Evolutionary conservation across 495 filamentous ascomycete species (phyloP).

Genomic region (Aspergillus bertholletiae): DNA sequence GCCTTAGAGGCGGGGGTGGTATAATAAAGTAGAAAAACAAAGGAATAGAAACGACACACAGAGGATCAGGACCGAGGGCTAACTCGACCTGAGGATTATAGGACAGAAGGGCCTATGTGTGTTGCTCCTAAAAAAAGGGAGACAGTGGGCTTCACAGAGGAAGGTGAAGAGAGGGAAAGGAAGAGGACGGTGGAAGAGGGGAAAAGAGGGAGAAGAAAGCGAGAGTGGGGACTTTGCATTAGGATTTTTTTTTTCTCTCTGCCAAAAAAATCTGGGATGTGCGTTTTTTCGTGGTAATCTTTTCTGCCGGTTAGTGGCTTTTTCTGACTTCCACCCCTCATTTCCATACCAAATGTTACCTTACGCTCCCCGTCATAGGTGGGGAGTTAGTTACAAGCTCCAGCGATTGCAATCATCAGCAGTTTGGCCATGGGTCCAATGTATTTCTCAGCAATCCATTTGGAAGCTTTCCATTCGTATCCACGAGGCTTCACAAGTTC

Average conservation of each 20-base stretch:
- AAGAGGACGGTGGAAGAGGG: constrained; percentile 27
- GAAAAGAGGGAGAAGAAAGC: constrained; percentile 32
- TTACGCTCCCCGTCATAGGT: too few relatives aligned
- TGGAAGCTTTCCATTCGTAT: too few relatives aligned
- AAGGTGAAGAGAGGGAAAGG: constrained; percentile 25
- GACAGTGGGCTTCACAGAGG: constrained; percentile 23
- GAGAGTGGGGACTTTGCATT: constrained; percentile 31
- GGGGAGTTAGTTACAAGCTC: too few relatives aligned
- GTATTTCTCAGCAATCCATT: too few relatives aligned
- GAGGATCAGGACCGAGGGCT: constrained; percentile 44
- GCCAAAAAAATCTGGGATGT: constrained; percentile 27
- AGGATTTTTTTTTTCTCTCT: constrained; percentile 16
- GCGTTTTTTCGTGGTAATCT: constrained; percentile 19
- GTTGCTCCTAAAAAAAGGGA: constrained; percentile 37
- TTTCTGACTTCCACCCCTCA: constrained; percentile 10
- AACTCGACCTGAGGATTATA: constrained; percentile 44
- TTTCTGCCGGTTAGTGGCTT: constrained; percentile 14
- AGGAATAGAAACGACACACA: constrained; percentile 39
- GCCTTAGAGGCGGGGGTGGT: constrained; percentile 41
- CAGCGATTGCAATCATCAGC: too few relatives aligned
- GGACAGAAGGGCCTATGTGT: constrained; percentile 40
- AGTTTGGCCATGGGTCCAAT: too few relatives aligned
- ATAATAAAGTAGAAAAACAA: constrained; percentile 18
- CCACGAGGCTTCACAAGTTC: background rate
- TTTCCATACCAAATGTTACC: constrained; percentile 13